Evolutionary conservation across 2,329 filamentous ascomycete genomes (phyloP), one percentile per base, ranked within the genome.

Genomic region (Phaeosphaeriaceae sp.): DNA sequence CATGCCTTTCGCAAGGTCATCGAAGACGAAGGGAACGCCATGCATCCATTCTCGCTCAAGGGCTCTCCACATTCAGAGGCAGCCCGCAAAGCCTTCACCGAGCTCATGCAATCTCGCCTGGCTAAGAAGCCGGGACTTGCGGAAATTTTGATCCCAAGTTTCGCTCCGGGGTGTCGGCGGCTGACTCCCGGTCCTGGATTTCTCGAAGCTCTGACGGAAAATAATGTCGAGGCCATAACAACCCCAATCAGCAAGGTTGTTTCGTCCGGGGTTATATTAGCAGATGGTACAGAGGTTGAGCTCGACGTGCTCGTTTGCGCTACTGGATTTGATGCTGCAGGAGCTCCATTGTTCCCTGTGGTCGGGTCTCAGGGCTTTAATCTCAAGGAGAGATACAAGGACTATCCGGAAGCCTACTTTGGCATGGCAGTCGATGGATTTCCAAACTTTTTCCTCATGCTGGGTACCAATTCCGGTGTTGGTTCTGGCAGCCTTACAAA

Each of bases 141-240:
- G 44, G 66, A 72, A 16, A 57, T 59, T 42, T 53, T 77, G 4
- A 65, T 72, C 36, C 75, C 75, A 1, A 53, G 52, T n/a, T 77
- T 76, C 50, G 56, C 71, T 0, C 36, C 46, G 11, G 52, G 52
- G 15, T 54, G 66, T 47, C 63, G 75, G 5, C 40, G 75, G n/a
- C 64, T 77, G 39, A 77, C 74, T 2, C 76, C 75, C 1, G 77
- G 77, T 1, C 76, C 78, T 53, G 75, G 75, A 9, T 79, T 78
- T 54, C 72, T 81, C 8, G 76, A 80, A 56, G 75, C 78, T 4
- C 63, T 77, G 12, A 58, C 64, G 5, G 28, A 73, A 12, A 56
- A 64, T 0, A 77, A 75, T 50, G 69, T 68, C 6, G 56, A 55
- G 32, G 64, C 64, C n/a, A 51, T 70, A 4, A 69, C 71, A 29